Evolutionary conservation across 1,284 basidiomycete genomes (phyloP).

Genomic region (Coniferiporia sulphurascens): DNA sequence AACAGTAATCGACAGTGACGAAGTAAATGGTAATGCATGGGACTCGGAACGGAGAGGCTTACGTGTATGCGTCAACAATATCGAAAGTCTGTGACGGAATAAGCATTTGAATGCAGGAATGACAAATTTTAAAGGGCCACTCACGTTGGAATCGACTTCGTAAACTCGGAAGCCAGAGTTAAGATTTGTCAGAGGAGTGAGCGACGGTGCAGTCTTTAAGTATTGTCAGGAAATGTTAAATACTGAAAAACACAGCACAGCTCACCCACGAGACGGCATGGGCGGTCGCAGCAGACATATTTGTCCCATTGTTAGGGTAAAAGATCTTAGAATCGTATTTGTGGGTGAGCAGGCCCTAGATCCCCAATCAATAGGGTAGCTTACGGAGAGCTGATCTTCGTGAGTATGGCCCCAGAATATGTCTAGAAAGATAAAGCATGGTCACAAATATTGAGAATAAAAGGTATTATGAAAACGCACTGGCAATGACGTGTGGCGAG

Average conservation of each 20-base stretch:
- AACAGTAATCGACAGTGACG: too few species aligned
- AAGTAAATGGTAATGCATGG: too few species aligned
- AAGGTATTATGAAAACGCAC: conserved; percentile 33
- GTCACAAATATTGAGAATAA: too few species aligned
- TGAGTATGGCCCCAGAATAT: conserved; percentile 83
- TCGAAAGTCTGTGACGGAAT: conserved; percentile 56
- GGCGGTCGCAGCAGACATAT: conserved; percentile 52
- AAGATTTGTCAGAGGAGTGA: conserved; percentile 69
- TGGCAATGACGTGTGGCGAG: conserved; percentile 72
- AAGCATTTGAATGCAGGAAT: background rate
- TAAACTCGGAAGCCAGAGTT: conserved; percentile 80
- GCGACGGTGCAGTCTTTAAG: conserved; percentile 66
- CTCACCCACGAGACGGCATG: conserved; percentile 50
- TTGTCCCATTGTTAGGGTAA: conserved; percentile 70
- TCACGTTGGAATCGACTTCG: conserved; percentile 67
- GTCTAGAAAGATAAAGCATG: conserved; percentile 31
- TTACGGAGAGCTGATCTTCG: conserved; percentile 69
- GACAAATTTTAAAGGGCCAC: conserved; percentile 22
- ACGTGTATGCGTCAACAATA: conserved; percentile 70
- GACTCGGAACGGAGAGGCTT: conserved; percentile 29
- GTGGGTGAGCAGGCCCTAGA: background rate
- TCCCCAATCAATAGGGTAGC: conserved; percentile 21
- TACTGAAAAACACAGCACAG: background rate
- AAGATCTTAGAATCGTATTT: conserved; percentile 46
- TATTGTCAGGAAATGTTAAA: conserved; percentile 21